Conservation (phyloP, 495 filamentous ascomycete species). For the Aspergillus diversus region DNA sequence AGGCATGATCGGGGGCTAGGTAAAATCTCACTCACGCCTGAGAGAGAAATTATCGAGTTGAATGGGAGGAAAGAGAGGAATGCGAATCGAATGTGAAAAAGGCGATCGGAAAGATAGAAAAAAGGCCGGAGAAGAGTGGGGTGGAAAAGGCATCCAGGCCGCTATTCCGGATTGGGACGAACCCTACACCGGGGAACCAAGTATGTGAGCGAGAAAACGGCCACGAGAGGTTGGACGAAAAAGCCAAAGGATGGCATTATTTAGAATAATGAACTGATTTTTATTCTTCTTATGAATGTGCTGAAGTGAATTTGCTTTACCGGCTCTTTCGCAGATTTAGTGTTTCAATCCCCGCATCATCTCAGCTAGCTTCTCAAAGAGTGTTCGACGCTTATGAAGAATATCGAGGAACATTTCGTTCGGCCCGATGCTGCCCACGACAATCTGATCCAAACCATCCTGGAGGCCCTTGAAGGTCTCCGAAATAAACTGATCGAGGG, state of each 20-base stretch:
- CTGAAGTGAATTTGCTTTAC: neutral
- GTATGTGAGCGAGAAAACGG: too few species aligned
- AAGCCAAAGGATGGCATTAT: neutral
- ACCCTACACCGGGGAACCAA: slow-evolving; percentile 11
- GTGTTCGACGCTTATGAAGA: slow-evolving; percentile 36
- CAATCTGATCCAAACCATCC: slow-evolving; percentile 51
- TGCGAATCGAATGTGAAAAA: neutral
- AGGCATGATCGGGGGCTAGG: slow-evolving; percentile 40
- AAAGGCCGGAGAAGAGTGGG: slow-evolving; percentile 8
- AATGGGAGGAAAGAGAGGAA: neutral
- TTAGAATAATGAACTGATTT: neutral
- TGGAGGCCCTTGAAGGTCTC: slow-evolving; percentile 57
- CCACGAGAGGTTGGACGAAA: neutral
- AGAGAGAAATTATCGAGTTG: too few species aligned
- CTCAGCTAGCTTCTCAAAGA: slow-evolving; percentile 36
- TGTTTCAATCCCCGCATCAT: slow-evolving; percentile 18
- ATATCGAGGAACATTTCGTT: slow-evolving; percentile 38
- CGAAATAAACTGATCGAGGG: slow-evolving; percentile 59
- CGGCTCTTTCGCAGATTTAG: neutral
- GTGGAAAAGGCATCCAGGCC: slow-evolving; percentile 3
- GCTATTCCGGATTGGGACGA: slow-evolving; percentile 22
- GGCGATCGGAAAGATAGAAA: neutral
- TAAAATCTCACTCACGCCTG: too few species aligned
- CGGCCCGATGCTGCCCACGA: slow-evolving; percentile 34
- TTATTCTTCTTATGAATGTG: neutral